phyloP scores from a whole-genome alignment of 305 asterid genomes.

The Solanum hybrid region DNA sequence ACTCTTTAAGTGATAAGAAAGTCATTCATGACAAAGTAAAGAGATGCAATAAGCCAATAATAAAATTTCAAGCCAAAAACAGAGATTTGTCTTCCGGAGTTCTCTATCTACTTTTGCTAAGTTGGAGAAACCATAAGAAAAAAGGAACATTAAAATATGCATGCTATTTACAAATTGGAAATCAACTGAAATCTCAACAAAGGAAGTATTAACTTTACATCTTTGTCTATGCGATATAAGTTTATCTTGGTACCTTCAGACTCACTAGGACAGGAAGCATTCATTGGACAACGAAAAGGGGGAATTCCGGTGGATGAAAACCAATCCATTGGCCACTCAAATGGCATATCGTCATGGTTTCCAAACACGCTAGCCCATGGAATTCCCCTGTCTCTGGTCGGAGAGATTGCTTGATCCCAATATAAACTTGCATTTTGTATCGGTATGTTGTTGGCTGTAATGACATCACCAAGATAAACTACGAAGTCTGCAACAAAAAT shows the following conservation, averaged over 20 bases:
- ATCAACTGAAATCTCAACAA: background rate
- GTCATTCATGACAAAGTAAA: background rate
- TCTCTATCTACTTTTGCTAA: no score
- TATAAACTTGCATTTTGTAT: conserved; percentile 57
- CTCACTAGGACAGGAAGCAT: conserved; percentile 25
- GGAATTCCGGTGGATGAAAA: conserved; percentile 70
- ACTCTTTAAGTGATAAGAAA: background rate
- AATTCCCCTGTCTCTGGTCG: conserved; percentile 53
- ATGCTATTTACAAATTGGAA: background rate
- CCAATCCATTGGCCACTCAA: conserved; percentile 93
- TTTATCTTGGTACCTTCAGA: background rate
- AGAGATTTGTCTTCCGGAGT: no score
- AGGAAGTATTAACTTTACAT: background rate
- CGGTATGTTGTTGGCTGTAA: conserved; percentile 73
- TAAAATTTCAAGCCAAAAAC: background rate
- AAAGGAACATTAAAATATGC: background rate
- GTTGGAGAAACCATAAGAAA: no score
- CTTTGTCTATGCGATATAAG: background rate
- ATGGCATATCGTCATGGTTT: conserved; percentile 82
- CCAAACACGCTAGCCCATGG: conserved; percentile 83
- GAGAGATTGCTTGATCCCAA: conserved; percentile 82
- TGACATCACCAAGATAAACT: conserved; percentile 77
- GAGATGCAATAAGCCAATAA: background rate
- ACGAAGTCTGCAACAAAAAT: conserved; percentile 53
- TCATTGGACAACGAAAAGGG: conserved; percentile 34